These are phyloP conservation scores for Salix exigua DNA, from an alignment of 345 rosid species.

Conservation along the genomic window DNA sequence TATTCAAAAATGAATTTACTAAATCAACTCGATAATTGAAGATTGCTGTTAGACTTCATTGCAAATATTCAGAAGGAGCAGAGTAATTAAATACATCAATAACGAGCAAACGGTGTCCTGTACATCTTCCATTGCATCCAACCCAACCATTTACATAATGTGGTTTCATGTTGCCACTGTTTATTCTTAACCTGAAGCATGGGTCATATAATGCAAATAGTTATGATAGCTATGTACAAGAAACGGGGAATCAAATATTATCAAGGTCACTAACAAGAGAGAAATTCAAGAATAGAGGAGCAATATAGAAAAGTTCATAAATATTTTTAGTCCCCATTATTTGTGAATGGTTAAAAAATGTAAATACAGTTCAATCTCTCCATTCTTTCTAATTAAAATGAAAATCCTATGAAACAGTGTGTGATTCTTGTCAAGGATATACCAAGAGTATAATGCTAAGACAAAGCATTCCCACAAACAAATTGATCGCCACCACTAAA, in stretches of 20 bases:
- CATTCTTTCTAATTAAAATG: background rate
- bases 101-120: background rate
- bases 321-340: background rate
- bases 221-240: background rate
- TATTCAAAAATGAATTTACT: background rate
- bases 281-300: background rate
- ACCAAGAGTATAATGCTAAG: background rate
- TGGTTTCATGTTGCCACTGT: background rate
- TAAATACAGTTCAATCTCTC: background rate
- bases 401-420: background rate
- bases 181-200: background rate
- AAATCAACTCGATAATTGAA: background rate
- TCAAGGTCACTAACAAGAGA: background rate
- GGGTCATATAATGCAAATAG: background rate
- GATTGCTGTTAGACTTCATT: background rate
- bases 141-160: background rate
- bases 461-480: background rate
- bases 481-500: background rate
- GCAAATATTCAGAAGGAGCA: background rate
- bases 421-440: background rate
- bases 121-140: background rate
- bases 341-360: background rate
- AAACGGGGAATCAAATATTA: background rate
- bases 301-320: background rate
- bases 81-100: background rate